Conservation (phyloP, 805 yeast species). For the Cyberlindnera amylophila region DNA sequence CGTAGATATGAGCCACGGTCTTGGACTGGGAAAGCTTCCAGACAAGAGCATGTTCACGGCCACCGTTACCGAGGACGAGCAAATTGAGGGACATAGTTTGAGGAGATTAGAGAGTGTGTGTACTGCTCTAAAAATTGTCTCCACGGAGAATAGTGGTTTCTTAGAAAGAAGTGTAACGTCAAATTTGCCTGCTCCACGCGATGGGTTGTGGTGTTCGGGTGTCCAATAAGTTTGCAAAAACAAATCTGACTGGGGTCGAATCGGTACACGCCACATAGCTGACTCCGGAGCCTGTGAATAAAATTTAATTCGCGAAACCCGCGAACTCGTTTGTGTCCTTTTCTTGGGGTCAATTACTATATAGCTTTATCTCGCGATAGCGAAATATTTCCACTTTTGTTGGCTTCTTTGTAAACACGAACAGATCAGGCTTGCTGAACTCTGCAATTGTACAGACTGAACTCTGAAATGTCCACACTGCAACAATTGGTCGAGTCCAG, state of each 20-base stretch:
- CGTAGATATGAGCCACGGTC: constrained; percentile 67
- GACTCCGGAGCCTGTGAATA: no score
- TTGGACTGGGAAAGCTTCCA: constrained; percentile 86
- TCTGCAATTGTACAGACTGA: no score
- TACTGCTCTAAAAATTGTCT: not conserved
- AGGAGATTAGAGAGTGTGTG: not conserved
- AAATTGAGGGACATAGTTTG: constrained; percentile 45
- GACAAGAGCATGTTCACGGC: constrained; percentile 96
- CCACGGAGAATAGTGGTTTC: not conserved
- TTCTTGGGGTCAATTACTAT: no score
- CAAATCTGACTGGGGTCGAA: not conserved
- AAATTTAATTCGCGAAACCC: no score
- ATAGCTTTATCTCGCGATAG: no score
- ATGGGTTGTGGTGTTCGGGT: constrained; percentile 4
- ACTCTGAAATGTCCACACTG: constrained; percentile 8
- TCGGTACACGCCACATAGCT: no score
- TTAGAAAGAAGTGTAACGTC: not conserved
- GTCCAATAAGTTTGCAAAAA: not conserved
- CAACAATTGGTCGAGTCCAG: constrained; percentile 9
- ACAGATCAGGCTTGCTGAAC: no score
- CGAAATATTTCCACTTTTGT: no score
- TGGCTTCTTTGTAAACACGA: no score
- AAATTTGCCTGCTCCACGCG: not conserved
- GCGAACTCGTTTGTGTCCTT: no score
- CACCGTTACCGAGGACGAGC: constrained; percentile 94